Percentiles rank a stretch among this genome's conserved stretches.
Evolutionary conservation across 2,329 filamentous ascomycete species (phyloP).

Genomic region (Fusarium nematophilum): DNA sequence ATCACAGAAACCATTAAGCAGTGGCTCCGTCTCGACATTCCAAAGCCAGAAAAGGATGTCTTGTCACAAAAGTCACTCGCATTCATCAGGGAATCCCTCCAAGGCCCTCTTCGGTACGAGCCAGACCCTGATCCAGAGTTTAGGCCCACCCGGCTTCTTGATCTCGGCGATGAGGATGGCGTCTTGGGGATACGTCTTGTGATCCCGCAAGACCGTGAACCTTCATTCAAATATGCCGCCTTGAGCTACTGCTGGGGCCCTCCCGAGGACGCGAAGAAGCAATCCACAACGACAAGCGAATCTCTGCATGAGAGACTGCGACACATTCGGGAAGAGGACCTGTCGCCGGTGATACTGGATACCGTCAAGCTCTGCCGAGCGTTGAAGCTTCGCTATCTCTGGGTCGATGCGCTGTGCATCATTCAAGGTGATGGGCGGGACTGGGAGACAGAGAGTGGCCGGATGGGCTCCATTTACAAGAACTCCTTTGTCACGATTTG

Average conservation of each 20-base stretch:
- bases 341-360: not conserved
- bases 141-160: not conserved
- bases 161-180: not conserved
- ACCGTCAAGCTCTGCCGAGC: not conserved
- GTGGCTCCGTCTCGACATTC: not conserved
- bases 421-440: conserved; percentile 32
- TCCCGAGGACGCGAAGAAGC: not conserved
- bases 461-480: not conserved
- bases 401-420: conserved; percentile 34
- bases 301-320: not conserved
- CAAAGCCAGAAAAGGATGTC: not conserved
- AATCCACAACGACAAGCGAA: not conserved
- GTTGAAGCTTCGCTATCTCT: conserved; percentile 4
- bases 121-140: not conserved
- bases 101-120: not conserved
- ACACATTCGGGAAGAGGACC: not conserved
- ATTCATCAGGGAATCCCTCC: not conserved
- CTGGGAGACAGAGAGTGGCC: not conserved
- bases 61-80: not conserved
- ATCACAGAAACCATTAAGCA: not conserved
- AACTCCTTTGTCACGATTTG: not conserved
- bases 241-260: conserved; percentile 5
- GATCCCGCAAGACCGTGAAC: not conserved
- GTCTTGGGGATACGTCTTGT: not conserved
- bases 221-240: not conserved